Conservation (phyloP, 768 basidiomycete genomes). For the Tulasnella sp. region DNA sequence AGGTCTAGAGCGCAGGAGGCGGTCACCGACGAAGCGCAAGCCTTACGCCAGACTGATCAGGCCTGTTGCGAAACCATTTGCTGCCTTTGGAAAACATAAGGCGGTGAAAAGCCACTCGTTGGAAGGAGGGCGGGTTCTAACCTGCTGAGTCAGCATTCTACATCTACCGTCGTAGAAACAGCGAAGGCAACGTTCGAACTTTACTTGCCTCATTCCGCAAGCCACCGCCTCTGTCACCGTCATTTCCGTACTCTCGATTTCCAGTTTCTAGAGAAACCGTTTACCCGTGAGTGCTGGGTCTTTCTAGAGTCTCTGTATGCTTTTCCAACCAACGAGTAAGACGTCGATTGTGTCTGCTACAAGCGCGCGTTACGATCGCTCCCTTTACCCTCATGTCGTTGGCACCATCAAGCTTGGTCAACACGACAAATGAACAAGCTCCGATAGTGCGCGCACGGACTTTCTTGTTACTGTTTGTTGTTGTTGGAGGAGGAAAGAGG, state of each 20-base stretch:
- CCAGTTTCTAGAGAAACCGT: neutral
- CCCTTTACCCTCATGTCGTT: conserved; percentile 25
- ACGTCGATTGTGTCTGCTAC: no score
- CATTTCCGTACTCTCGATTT: neutral
- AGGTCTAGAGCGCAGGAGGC: no score
- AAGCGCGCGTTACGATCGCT: conserved; percentile 18
- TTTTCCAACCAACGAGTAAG: neutral
- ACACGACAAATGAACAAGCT: conserved; percentile 18
- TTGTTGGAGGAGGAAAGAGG: neutral
- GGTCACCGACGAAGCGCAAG: no score
- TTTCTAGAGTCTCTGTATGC: neutral
- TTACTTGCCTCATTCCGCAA: neutral
- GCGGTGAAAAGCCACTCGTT: no score
- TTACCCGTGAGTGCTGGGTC: neutral
- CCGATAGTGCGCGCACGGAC: neutral
- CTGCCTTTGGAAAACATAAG: no score
- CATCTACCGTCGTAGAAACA: neutral
- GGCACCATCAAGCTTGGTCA: conserved; percentile 23
- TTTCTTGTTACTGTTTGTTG: neutral
- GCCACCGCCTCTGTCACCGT: neutral
- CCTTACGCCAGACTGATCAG: no score
- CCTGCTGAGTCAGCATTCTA: neutral
- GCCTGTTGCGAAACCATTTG: no score
- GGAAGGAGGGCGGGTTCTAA: no score
- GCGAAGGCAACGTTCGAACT: neutral